These are phyloP conservation scores for Claviceps quebecensis DNA, from an alignment of 2,329 filamentous ascomycete species.

Conservation along the genomic window DNA sequence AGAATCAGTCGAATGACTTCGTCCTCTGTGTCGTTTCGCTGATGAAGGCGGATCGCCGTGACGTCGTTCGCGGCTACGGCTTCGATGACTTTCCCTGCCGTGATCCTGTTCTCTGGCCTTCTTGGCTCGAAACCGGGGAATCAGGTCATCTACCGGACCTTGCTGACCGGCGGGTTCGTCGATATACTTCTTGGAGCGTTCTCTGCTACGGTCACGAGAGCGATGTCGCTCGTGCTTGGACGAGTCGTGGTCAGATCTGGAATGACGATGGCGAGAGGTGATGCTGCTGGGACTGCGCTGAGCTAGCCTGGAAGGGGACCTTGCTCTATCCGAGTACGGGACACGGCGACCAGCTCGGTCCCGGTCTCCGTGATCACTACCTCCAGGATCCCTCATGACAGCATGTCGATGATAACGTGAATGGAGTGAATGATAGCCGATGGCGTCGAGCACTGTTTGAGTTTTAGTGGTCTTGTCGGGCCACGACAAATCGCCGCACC, in stretches of 20 bases:
- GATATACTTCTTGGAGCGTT: conserved; percentile 15
- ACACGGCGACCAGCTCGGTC: conserved; percentile 22
- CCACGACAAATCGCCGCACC: conserved; percentile 24
- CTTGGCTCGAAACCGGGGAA: conserved; percentile 23
- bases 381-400: conserved; percentile 26
- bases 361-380: conserved; percentile 22
- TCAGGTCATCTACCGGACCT: conserved; percentile 22
- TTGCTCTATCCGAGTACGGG: conserved; percentile 18
- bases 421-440: conserved; percentile 19
- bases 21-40: conserved; percentile 28
- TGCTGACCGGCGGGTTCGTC: conserved; percentile 15
- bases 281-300: conserved; percentile 17
- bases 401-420: conserved; percentile 23
- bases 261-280: conserved; percentile 19
- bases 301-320: conserved; percentile 18
- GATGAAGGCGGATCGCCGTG: conserved; percentile 23
- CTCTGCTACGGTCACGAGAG: conserved; percentile 25
- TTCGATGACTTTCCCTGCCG: conserved; percentile 19
- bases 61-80: conserved; percentile 21
- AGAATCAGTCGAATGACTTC: conserved; percentile 24
- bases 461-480: conserved; percentile 21
- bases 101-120: conserved; percentile 17
- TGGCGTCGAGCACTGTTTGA: conserved; percentile 17
- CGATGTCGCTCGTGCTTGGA: conserved; percentile 19
- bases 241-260: conserved; percentile 19